phyloP scores from a whole-genome alignment of 495 filamentous ascomycete genomes.

The Penicillium ochrochloron region DNA sequence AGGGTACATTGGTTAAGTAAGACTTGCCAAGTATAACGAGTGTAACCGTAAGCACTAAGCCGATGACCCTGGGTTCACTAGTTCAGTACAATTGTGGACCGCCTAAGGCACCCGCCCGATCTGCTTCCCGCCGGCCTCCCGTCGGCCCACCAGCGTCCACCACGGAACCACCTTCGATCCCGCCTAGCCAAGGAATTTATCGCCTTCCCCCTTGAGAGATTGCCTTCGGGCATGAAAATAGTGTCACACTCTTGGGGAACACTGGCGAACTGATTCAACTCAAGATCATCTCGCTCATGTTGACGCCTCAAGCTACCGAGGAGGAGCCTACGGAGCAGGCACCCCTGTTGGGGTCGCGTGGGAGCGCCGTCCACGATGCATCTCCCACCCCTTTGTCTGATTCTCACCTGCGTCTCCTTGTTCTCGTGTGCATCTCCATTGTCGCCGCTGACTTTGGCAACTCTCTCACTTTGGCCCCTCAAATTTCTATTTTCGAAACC shows the following conservation, averaged over 20 bases:
- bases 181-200: neutral
- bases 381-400: neutral
- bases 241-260: neutral
- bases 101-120: neutral
- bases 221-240: neutral
- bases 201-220: neutral
- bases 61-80: too few species aligned
- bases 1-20: neutral
- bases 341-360: neutral
- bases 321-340: neutral
- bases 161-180: neutral
- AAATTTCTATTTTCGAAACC: constrained; percentile 5
- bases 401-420: neutral
- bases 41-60: constrained; percentile 3
- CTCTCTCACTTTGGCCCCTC: constrained; percentile 1
- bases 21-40: neutral
- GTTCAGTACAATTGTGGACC: too few species aligned
- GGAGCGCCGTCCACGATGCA: neutral
- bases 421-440: constrained; percentile 3
- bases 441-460: constrained; percentile 1
- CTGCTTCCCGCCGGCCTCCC: neutral
- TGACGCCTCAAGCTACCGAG: neutral
- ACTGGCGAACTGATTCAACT: neutral
- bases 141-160: neutral
- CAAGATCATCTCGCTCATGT: neutral